Evolutionary conservation across 2,329 filamentous ascomycete genomes (phyloP).

Genomic region (Fusarium sp.): DNA sequence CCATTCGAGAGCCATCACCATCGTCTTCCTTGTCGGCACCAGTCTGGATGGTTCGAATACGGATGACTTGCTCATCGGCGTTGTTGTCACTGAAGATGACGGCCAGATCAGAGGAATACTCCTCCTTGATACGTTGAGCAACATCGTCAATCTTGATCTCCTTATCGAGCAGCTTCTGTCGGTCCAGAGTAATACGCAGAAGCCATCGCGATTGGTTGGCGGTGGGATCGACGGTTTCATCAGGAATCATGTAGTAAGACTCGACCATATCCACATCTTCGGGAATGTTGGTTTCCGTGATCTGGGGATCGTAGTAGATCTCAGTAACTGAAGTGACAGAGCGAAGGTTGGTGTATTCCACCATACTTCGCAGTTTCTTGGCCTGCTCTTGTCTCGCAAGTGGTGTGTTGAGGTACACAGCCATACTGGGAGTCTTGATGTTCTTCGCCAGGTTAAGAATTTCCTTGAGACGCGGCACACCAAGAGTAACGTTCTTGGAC

Average conservation of each 20-base stretch:
- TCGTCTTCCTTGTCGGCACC: constrained; percentile 79
- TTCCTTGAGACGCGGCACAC: constrained; percentile 99
- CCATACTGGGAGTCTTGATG: constrained; percentile 99
- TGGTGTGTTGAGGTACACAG: constrained; percentile 80
- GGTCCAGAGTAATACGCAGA: constrained; percentile 90
- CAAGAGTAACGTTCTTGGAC: constrained; percentile 98
- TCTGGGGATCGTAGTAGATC: constrained; percentile 96
- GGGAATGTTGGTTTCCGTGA: constrained; percentile 85
- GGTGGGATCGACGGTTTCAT: constrained; percentile 73
- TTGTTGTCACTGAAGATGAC: constrained; percentile 99
- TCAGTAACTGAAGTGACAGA: constrained; percentile 93
- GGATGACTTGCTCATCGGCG: constrained; percentile 93
- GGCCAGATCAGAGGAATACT: constrained; percentile 86
- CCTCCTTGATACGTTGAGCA: constrained; percentile 87
- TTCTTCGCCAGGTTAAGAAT: constrained; percentile 98
- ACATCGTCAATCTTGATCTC: constrained; percentile 92
- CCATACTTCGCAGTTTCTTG: constrained; percentile 86
- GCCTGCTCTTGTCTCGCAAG: constrained; percentile 81
- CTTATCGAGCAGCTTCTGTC: constrained; percentile 96
- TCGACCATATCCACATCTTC: constrained; percentile 95
- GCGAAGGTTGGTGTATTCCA: constrained; percentile 94
- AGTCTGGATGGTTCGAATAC: constrained; percentile 80
- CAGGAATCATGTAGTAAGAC: constrained; percentile 94
- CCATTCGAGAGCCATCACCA: constrained; percentile 67
- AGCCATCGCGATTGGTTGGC: constrained; percentile 94